Evolutionary conservation across 73 alveolate species (phyloP), one percentile per base, ranked within the genome.

Genomic region (Paramecium sexaurelia): DNA sequence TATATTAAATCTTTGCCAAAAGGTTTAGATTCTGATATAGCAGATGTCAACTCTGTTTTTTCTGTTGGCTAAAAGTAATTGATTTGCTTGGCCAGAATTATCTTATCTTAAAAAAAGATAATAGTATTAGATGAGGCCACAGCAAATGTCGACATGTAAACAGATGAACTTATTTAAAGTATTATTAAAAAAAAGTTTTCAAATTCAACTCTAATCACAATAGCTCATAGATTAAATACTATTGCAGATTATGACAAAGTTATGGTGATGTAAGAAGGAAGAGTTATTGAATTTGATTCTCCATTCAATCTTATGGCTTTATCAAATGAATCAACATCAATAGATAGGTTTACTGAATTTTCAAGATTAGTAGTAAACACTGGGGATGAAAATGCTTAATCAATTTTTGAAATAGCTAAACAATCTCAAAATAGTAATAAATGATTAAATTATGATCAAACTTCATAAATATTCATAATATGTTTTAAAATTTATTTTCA

Each of bases 91-190:
- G 97, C 97, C 10, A 92, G 96, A 56, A 95, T 94, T 19, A 61
- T 94, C 24, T 75, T 94, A 0, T 87, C 87, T 33, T 68, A 94
- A 40, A 94, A 91, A 43, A 94, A 94, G 75, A 88, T 94, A 19
- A 56, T 94, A 26, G 89, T 94, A 2, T 47, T 94, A 35, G 97
- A 94, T 45, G 97, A 94, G 55, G 96, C 97, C 11, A 94, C 97
- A 3, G 96, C 96, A 19, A 92, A 87, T 47, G 94, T 94, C 7
- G 97, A 94, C 26, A 35, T 82, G 20, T 43, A 91, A 36, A 94
- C 97, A 43, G 97, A 94, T 61, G 69, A 83, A 35, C 37, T 93
- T 17, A 94, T 94, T 68, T 94, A 94, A 43, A 27, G 84, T 11
- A 68, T 83, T 5, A 75, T 94, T 20, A 87, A 92, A 67, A 56